Evolutionary conservation across 2,329 filamentous ascomycete species (phyloP), one percentile per base, ranked within the genome.

Genomic region (Exophiala bonariae): DNA sequence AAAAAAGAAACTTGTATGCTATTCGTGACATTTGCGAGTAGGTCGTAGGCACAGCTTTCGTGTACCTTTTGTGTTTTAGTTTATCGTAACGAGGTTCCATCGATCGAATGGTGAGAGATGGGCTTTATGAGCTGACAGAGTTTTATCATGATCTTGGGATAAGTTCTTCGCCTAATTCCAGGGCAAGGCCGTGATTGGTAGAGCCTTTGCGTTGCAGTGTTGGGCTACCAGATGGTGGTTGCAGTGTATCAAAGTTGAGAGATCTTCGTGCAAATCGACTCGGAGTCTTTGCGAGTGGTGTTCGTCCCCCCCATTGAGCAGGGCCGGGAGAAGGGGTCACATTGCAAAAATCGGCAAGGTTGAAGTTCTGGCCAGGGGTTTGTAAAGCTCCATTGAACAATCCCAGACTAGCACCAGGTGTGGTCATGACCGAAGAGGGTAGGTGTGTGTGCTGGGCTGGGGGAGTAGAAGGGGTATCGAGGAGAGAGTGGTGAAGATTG

Each of bases 331-430:
- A 96, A 0, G 93, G 93, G 5, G 93, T 96, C 66, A 97, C 92
- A 70, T 97, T 96, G 64, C 97, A 86, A 69, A 96, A 99, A 65
- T 99, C 93, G 42, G 90, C 83, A 71, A 97, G 95, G 72, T 97
- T 95, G 68, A 97, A 95, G 40, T 77, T 81, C 63, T 91, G 87
- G 13, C 85, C 85, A 0, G 92, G 92, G 1, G 92, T 97, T 41
- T 83, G 78, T 39, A 78, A 77, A 35, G 83, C 81, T 93, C 92
- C 81, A 92, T 89, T 19, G 85, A 95, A 47, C 83, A 95, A 17
- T 83, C 90, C 53, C 18, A 59, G 41, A 37, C 54, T 57, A 87
- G 74, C 42, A 81, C 87, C 56, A 76, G 80, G 75, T 10, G 80
- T 82, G 22, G 78, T 76, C 44, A 82, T 67, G 34, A 76, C 62